A percentile compares a stretch with the other conserved stretches of the same genome.
Conservation (phyloP, 176 grass and related monocot genomes). For the Oryza nivara region DNA sequence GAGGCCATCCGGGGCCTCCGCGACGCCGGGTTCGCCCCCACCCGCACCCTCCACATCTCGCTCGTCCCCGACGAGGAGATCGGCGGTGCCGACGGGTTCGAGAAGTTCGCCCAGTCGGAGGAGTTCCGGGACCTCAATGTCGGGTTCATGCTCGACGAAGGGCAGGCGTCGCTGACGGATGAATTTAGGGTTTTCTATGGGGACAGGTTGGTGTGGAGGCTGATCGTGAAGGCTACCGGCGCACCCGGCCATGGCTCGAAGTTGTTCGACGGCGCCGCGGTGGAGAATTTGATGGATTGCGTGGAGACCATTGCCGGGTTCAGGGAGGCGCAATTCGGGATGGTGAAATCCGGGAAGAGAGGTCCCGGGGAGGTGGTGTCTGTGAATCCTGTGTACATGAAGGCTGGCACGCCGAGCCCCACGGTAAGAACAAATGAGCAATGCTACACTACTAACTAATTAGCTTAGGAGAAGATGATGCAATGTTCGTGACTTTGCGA, state of each 20-base stretch:
- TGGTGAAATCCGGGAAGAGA: constrained; percentile 63
- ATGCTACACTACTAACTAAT: background rate
- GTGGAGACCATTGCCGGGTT: constrained; percentile 61
- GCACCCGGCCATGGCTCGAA: constrained; percentile 71
- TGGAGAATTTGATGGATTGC: constrained; percentile 83
- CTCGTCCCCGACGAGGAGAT: constrained; percentile 92
- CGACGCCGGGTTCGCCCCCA: constrained; percentile 60
- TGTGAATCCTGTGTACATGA: constrained; percentile 81
- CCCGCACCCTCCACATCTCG: constrained; percentile 78
- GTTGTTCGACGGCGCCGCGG: constrained; percentile 75
- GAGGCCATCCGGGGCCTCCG: constrained; percentile 79
- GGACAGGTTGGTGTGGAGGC: constrained; percentile 62
- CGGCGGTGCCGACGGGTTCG: constrained; percentile 56
- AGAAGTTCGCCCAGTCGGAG: constrained; percentile 59
- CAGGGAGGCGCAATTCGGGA: constrained; percentile 67
- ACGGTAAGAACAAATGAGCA: constrained; percentile 58
- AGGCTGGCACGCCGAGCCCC: constrained; percentile 73
- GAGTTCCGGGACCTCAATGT: constrained; percentile 72
- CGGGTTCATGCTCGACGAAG: constrained; percentile 88
- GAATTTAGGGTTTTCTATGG: constrained; percentile 89
- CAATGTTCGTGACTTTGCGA: background rate
- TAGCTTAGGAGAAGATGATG: background rate
- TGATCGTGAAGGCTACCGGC: constrained; percentile 76
- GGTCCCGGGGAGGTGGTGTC: constrained; percentile 72
- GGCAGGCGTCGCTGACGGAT: constrained; percentile 78